Evolutionary conservation across 2,329 filamentous ascomycete species (phyloP), one percentile per base, ranked within the genome.

Genomic region (Diaporthe longicolla): DNA sequence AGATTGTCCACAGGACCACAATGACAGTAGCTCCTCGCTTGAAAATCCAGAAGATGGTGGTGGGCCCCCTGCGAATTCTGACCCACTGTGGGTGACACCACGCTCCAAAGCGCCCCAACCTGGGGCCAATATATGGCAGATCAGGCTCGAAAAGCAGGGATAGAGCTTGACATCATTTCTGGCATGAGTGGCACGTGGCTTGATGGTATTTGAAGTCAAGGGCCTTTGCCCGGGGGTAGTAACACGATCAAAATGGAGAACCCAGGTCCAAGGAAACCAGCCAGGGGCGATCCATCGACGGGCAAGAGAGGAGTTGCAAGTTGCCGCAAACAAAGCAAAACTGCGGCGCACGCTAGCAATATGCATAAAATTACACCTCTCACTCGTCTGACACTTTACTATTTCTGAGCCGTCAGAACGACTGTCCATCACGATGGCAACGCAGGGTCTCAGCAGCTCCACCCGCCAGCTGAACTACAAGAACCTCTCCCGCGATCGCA

Each of bases 391-490:
- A 54, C 63, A 19, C 15, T 54, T 68, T 68, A 54, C 48, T 40
- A 54, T 40, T 68, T 68, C 63, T 54, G 63, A 40, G 50, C 48
- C 63, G 48, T 68, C 63, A 40, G 63, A 26, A 54, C 21, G 63
- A 40, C 32, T 40, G 17, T 37, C 17, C 48, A 32, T 45, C 69
- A 71, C 55, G n/a, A 71, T 71, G 69, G 45, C 69, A 45, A 71
- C 69, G 24, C 69, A 61, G 55, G 26, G n/a, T 29, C 29, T 52
- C 45, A 70, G 57, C 21, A 40, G 24, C 70, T 54, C 52, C 73
- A 72, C 59, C 48, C 59, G 73, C 37, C 59, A 66, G 35, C 69
- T 74, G 29, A 57, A 61, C 32, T 72, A 74, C 73, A 74, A 74
- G 73, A 71, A 65, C 17, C 55, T 74, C 43, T 59, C 52, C 8